Conservation (phyloP, 345 rosid genomes). For the Citrus unshiu region DNA sequence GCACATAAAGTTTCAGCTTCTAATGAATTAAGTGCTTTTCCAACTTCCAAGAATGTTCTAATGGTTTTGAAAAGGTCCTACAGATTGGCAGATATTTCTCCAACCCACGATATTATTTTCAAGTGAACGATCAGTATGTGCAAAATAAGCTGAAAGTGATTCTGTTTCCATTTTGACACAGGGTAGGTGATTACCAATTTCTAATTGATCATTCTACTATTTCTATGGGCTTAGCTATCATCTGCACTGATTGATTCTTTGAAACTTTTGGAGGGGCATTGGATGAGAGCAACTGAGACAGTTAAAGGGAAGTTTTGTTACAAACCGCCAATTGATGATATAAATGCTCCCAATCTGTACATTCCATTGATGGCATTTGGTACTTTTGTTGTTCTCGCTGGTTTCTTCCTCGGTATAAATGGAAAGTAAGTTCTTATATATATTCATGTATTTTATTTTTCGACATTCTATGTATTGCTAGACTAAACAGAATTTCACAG, state of each 20-base stretch:
- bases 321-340: conserved; percentile 64
- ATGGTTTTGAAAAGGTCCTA: background rate
- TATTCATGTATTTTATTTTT: background rate
- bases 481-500: background rate
- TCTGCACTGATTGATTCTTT: too few relatives aligned
- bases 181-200: conserved; percentile 20
- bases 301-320: conserved; percentile 66
- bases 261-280: conserved; percentile 39
- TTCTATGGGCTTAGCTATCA: background rate
- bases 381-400: conserved; percentile 65
- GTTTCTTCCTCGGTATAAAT: conserved; percentile 52
- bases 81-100: conserved; percentile 59
- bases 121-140: conserved; percentile 53
- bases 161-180: conserved; percentile 50
- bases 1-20: background rate
- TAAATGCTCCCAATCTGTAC: conserved; percentile 77
- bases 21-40: background rate
- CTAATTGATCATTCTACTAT: background rate
- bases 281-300: conserved; percentile 71
- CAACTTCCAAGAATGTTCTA: background rate
- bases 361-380: conserved; percentile 75
- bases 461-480: background rate
- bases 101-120: conserved; percentile 59
- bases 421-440: conserved; percentile 44
- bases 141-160: conserved; percentile 52